Evolutionary conservation across 257 asterid species (phyloP), one percentile per base, ranked within the genome.

Genomic region (Ligustrum vulgare): DNA sequence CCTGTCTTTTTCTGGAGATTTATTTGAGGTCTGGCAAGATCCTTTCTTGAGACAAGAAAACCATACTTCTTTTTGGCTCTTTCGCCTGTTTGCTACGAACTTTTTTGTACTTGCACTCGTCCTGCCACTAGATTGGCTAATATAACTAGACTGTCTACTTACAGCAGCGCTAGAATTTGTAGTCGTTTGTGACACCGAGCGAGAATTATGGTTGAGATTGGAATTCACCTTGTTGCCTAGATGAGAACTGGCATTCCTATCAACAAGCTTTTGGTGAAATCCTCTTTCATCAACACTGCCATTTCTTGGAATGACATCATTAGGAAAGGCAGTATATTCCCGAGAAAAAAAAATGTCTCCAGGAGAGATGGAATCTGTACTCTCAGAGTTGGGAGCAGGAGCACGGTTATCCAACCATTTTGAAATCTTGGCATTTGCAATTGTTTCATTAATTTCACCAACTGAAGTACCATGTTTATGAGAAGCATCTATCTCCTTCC

Each of bases 21-120:
- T 91, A 8, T 78, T 68, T 1, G 87, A 80, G 13, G 69, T 84
- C 72, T 79, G 84, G 78, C 97, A 92, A 20, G 88, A 80, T 43
- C 93, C 98, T 67, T 74, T 89, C 82, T 84, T 92, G 77, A 92
- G 84, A 86, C 98, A 92, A 35, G 88, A 77, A 71, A 90, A 89
- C 92, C 95, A 89, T 16, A 88, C 74, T 11, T 89, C 96, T 16
- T 81, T 49, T 15, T 84, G 93, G 67, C 75, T 86, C 84, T 84
- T 89, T 67, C 82, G 77, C 63, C 96, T 79, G 81, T 80, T 90
- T 0, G 84, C 87, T 0, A 85, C 72, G 47, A 92, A 92, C 28
- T 86, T 92, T 34, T 71, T 83, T 1, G 87, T 79, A 62, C 91
- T 90, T 0, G 69, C 90, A 45, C 71, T 85, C 31, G 97, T 87